phyloP scores from a whole-genome alignment of 2,329 filamentous ascomycete genomes.

The Aspergillus flavus region DNA sequence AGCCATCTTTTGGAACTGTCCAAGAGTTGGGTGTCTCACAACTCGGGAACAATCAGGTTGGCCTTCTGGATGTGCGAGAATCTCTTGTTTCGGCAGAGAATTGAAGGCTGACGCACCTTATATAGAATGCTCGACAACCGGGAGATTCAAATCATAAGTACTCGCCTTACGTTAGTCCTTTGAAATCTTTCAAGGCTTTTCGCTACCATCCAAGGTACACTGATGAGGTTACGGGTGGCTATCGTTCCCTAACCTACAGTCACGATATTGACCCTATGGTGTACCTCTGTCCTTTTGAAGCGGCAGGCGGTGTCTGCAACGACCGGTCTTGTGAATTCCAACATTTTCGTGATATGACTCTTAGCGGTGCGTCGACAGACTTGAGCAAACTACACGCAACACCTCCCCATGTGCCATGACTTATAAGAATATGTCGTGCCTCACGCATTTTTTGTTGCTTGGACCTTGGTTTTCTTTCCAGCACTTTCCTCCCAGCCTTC shows the following conservation, averaged over 20 bases:
- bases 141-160: conserved; percentile 35
- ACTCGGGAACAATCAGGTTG: conserved; percentile 28
- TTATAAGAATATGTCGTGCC: conserved; percentile 5
- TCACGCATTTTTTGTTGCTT: conserved; percentile 15
- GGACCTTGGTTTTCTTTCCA: conserved; percentile 7
- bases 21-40: conserved; percentile 31
- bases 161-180: conserved; percentile 78
- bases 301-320: conserved; percentile 71
- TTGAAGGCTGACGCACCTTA: conserved; percentile 30
- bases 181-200: conserved; percentile 82
- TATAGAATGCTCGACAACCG: conserved; percentile 29
- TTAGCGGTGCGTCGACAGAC: conserved; percentile 70
- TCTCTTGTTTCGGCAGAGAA: conserved; percentile 17
- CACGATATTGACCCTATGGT: conserved; percentile 79
- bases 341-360: conserved; percentile 74
- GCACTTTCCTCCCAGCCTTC: conserved; percentile 1
- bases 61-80: conserved; percentile 37
- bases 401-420: conserved; percentile 21
- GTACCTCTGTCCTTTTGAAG: conserved; percentile 75
- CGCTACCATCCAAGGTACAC: conserved; percentile 83
- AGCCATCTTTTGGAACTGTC: conserved; percentile 35
- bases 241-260: conserved; percentile 90
- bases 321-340: conserved; percentile 73
- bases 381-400: conserved; percentile 28
- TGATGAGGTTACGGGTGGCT: conserved; percentile 70